Evolutionary conservation across 2,329 filamentous ascomycete genomes (phyloP).

Genomic region (Ophiostoma sp.): DNA sequence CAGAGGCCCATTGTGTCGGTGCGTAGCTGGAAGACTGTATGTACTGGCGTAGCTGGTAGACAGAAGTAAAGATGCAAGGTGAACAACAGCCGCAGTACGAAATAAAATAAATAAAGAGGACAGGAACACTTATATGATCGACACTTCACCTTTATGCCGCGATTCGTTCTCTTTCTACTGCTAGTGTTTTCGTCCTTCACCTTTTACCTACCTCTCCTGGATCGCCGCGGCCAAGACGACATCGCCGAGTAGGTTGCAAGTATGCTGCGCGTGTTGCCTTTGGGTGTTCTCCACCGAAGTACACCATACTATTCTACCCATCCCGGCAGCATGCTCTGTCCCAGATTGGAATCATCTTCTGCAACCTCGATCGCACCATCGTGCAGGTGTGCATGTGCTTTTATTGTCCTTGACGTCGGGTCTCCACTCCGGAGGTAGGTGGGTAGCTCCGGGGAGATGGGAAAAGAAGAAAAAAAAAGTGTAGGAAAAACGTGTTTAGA

Average conservation of each 20-base stretch:
- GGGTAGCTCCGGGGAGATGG: neutral
- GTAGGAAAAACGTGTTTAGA: neutral
- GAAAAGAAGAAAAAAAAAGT: neutral
- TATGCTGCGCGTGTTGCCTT: neutral
- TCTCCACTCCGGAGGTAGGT: neutral
- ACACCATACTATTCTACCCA: neutral
- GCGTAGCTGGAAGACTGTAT: neutral
- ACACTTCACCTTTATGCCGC: neutral
- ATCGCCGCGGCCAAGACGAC: neutral
- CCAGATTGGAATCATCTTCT: neutral
- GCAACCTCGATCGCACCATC: slow-evolving; percentile 15
- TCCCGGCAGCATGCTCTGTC: no score
- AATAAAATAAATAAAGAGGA: neutral
- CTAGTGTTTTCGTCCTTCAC: neutral
- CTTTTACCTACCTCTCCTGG: neutral
- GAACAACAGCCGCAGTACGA: no score
- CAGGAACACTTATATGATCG: neutral
- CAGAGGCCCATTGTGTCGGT: slow-evolving; percentile 6
- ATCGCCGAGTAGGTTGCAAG: neutral
- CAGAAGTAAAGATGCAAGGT: neutral
- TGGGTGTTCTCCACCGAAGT: neutral
- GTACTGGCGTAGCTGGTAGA: neutral
- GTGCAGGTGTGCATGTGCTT: neutral
- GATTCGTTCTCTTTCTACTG: neutral
- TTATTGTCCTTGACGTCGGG: neutral